phyloP scores from a whole-genome alignment of 208 protist genomes.

The Leishmania guyanensis region DNA sequence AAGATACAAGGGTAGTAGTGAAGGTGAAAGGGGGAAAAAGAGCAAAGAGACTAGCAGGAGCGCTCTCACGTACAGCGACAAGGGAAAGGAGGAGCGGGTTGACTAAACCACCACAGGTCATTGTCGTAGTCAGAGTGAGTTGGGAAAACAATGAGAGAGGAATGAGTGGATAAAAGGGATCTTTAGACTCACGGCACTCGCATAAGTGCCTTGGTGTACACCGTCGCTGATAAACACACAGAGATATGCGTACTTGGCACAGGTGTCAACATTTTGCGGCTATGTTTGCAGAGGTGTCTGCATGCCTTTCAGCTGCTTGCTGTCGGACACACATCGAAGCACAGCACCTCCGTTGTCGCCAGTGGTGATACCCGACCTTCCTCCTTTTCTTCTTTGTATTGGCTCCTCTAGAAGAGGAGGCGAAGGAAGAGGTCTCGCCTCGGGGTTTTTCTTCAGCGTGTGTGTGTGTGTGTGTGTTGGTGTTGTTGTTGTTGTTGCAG shows the following conservation, averaged over 20 bases:
- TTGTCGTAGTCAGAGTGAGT: not conserved
- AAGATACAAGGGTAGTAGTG: not conserved
- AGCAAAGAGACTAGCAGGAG: not conserved
- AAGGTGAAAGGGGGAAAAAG: not conserved
- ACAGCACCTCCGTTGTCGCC: not conserved
- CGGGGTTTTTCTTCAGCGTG: too few species aligned
- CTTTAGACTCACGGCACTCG: not conserved
- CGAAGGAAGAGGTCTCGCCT: too few species aligned
- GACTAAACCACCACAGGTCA: not conserved
- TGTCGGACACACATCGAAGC: not conserved
- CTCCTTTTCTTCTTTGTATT: not conserved
- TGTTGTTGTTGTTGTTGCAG: too few species aligned
- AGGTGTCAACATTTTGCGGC: not conserved
- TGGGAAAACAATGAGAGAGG: conserved; percentile 11
- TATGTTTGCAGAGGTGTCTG: not conserved
- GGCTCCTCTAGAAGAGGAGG: too few species aligned
- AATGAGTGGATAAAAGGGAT: conserved; percentile 12
- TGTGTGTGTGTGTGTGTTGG: too few species aligned
- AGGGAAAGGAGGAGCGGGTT: not conserved
- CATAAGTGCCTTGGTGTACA: not conserved
- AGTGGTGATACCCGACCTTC: not conserved
- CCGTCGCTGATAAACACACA: not conserved
- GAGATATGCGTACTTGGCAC: not conserved
- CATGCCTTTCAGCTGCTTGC: not conserved
- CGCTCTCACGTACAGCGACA: not conserved